Percentiles rank a stretch among this genome's conserved stretches.
phyloP scores from a whole-genome alignment of 345 rosid genomes.

The Fremontodendron californicum region DNA sequence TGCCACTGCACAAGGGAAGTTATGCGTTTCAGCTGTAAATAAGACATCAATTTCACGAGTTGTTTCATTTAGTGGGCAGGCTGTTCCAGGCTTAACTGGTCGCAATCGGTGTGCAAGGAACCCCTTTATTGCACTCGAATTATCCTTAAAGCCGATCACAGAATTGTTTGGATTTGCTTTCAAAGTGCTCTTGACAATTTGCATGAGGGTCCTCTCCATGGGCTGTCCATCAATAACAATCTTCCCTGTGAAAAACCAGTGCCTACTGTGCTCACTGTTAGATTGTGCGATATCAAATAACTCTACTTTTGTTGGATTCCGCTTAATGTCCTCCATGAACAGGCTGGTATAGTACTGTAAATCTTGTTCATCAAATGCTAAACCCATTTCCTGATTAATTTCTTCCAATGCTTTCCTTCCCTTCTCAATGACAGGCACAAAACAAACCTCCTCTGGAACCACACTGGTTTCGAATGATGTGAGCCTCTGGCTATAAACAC shows the following conservation, averaged over 20 bases:
- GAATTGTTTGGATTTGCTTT: conserved; percentile 78
- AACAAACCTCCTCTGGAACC: conserved; percentile 65
- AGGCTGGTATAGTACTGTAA: conserved; percentile 77
- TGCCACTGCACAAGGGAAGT: conserved; percentile 98
- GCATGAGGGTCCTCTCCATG: conserved; percentile 78
- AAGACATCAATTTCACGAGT: conserved; percentile 66
- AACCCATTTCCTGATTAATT: conserved; percentile 87
- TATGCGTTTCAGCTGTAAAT: conserved; percentile 95
- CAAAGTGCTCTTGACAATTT: conserved; percentile 89
- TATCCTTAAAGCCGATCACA: conserved; percentile 90
- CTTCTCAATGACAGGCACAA: conserved; percentile 77
- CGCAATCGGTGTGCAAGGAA: conserved; percentile 65
- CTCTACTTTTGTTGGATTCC: conserved; percentile 87
- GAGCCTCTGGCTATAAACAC: conserved; percentile 57
- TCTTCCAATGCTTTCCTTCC: conserved; percentile 84
- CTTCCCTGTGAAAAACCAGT: conserved; percentile 93
- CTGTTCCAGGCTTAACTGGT: conserved; percentile 64
- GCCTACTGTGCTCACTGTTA: conserved; percentile 91
- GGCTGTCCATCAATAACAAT: conserved; percentile 83
- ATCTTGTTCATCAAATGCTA: conserved; percentile 95
- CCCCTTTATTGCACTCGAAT: conserved; percentile 92
- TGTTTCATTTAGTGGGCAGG: conserved; percentile 48
- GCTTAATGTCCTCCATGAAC: conserved; percentile 64
- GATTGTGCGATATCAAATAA: conserved; percentile 94
- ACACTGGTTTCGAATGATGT: conserved; percentile 64